Evolutionary conservation across 352 stramenopile genomes (phyloP), one percentile per base, ranked within the genome.

Genomic region (Pythium aristosporum): DNA sequence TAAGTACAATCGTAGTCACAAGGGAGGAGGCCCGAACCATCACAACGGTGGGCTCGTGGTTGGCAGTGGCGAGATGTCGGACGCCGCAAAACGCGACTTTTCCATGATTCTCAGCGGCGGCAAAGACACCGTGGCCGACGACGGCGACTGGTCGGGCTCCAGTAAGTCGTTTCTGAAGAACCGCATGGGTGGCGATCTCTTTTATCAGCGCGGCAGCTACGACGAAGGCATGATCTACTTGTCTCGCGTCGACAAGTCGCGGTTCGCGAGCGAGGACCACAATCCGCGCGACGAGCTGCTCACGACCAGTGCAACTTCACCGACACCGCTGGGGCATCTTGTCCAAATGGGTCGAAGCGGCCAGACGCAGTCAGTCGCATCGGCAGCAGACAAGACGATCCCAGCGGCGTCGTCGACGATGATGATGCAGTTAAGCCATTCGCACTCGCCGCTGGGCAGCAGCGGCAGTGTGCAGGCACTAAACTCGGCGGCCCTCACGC

Each of bases 171-270:
- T 75, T 20, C 41, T 75, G 10, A 63, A 55, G 39, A 62, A 63
- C 15, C 47, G 52, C 57, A 85, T 83, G 49, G 78, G 79, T 41
- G 86, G 84, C 5, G 86, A 94, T 60, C 65, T 94, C 39, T 94
- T 94, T 63, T 95, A 93, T 65, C 82, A 89, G 64, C 79, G 85
- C n/a, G 86, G 86, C 0, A 78, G 88, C 43, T 95, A 93, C 63
- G 78, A 93, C 61, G 85, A 95, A 74, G 86, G 86, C 15, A 76
- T 93, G 52, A 92, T 95, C 61, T 95, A 95, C 54, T 66, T 95
- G 18, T 93, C 85, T 32, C 82, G 86, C 37, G 89, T 95, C 57
- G 80, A 92, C 67, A 82, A 76, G 63, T 79, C 72, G 39, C 80
- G 80, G 25, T 91, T 91, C 55, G 70, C 68, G 36, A 80, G 68